Percentiles rank a stretch among this genome's conserved stretches.
Conservation (phyloP, 805 yeast species). For the Candida anglica region DNA sequence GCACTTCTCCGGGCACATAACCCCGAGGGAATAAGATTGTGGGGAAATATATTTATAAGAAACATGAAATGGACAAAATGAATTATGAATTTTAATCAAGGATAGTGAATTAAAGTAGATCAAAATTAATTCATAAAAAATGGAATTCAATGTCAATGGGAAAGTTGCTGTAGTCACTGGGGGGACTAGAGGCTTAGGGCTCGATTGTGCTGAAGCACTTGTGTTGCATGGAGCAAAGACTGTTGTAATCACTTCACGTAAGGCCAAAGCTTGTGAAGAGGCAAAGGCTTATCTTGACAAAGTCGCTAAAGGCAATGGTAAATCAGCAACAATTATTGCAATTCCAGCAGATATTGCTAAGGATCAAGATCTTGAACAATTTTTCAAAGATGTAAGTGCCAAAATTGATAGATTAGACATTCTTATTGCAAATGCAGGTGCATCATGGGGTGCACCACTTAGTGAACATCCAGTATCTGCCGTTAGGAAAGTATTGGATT, state of each 20-base stretch:
- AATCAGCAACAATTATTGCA: conserved; percentile 28
- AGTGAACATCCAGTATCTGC: conserved; percentile 59
- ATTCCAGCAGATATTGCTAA: conserved; percentile 57
- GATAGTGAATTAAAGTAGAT: too few relatives aligned
- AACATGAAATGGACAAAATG: neutral
- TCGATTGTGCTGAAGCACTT: conserved; percentile 61
- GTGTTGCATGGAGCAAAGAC: conserved; percentile 58
- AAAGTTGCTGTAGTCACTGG: conserved; percentile 69
- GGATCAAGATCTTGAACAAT: conserved; percentile 43
- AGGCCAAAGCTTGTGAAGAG: conserved; percentile 56
- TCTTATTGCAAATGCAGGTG: conserved; percentile 75
- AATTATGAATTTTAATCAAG: too few relatives aligned
- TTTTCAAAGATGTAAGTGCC: conserved; percentile 37
- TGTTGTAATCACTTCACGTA: conserved; percentile 63
- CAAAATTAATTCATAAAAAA: too few relatives aligned
- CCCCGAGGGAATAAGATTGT: conserved; percentile 2
- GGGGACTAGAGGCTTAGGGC: conserved; percentile 73
- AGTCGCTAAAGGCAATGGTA: conserved; percentile 31
- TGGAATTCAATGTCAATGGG: conserved; percentile 49
- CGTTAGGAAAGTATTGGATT: conserved; percentile 55
- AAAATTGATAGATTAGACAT: conserved; percentile 50
- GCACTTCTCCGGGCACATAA: conserved; percentile 1
- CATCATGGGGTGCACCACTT: conserved; percentile 70
- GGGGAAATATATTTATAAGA: too few relatives aligned
- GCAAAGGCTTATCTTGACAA: conserved; percentile 42